Base-by-base conservation (phyloP, 1,139 yeast species). In the Suhomyces coccinellae region DNA sequence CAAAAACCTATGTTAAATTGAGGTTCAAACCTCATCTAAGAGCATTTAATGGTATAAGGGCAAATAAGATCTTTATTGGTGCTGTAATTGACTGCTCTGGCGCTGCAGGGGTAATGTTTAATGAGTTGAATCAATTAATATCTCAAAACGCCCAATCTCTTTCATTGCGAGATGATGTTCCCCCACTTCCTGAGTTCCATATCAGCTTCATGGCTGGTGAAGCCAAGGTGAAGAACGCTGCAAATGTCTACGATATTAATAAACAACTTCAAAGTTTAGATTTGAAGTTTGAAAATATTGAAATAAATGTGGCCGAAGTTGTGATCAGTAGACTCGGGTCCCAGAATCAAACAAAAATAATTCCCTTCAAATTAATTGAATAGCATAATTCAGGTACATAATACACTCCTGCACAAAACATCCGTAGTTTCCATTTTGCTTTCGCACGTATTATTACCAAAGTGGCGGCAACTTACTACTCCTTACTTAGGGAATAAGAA, bases 161-260 rank as follows among this genome's bases (percentile, higher is more conserved):
- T 10, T 38, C 41, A 6, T 29, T 47, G n/a, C 17, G 33, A 8
- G 28, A 33, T 1, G 16, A 17, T 2, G 24, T 27, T 14, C 42
- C 42, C 2, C 10, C 36, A 8, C 12, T 28, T 8, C 43, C 43
- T 4, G 40, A 30, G 10, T 45, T 31, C 27, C 56, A 53, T 38
- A 45, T 53, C 12, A 46, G 52, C n/a, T 42, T 53, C 7, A 42
- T 44, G 17, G 32, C 43, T 9, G 53, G 49, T 6, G 51, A 46
- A 15, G 26, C 41, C 2, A 31, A 38, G 6, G 16, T 13, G 16
- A 15, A 13, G 12, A 46, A 40, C n/a, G 14, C 14, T 17, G 10
- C 14, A 10, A n/a, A 12, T 10, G 28, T 30, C 12, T 13, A 27
- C 6, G 38, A 47, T n/a, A 13, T 47, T 9, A 43, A 48, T 17